Evolutionary conservation across 2,329 filamentous ascomycete genomes (phyloP), one percentile per base, ranked within the genome.

Genomic region (Chaetothyriales sp.): DNA sequence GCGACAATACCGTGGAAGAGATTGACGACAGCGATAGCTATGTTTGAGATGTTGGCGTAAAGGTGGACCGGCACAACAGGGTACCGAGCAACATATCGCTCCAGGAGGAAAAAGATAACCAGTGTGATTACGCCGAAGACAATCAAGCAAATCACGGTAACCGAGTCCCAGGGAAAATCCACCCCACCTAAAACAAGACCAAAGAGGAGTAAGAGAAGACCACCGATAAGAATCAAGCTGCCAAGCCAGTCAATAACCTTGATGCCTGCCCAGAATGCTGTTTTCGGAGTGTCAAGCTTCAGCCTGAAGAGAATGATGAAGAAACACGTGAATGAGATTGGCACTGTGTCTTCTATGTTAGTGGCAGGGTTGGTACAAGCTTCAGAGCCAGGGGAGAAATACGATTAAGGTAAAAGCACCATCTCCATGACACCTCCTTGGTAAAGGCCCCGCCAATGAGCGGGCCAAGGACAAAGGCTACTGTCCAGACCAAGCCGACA

Each of bases 151-250:
- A 93, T 75, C 32, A 88, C 83, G 0, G 77, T 81, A 1, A 83
- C 73, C 0, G 83, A 88, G 49, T 68, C 67, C 87, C 86, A 93
- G 1, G 87, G 82, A 55, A 77, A 78, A 20, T 73, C 73, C 49
- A 86, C 77, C 46, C 86, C 87, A 50, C 87, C 88, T 54, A 39
- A n/a, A 62, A 93, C 83, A 9, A 95, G 76, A 0, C 86, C 88
- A 43, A 94, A 79, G 2, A 94, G 77, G 57, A 93, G 74, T 84
- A 93, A 90, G 18, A 92, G 71, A 0, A 85, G 89, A 22, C 82
- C 86, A 39, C 83, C 84, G 19, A 88, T 76, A 62, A 92, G 78
- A 22, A 73, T 67, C 20, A 80, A 57, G 0, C 72, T 73, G 10
- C 79, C 78, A 3, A 76, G 56, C 78, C 79, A 81, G 64, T 81